Evolutionary conservation across 257 asterid species (phyloP).

Genomic region (Echites panduratus): DNA sequence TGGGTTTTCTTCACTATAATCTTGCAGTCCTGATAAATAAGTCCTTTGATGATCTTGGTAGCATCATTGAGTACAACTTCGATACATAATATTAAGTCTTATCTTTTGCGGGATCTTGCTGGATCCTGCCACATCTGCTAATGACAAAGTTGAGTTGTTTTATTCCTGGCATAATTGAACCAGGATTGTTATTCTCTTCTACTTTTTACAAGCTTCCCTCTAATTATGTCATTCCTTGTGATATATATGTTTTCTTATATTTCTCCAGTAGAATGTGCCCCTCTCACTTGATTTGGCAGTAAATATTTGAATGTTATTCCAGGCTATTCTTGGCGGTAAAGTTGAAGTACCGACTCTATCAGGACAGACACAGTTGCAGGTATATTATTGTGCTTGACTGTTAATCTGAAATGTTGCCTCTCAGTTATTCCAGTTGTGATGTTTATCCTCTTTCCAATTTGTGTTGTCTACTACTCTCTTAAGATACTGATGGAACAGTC

Average conservation of each 20-base stretch:
- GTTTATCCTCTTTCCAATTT: not conserved
- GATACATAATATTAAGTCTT: not conserved
- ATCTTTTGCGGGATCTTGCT: not conserved
- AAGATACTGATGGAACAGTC: not conserved
- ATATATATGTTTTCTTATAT: not conserved
- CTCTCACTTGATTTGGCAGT: constrained; percentile 14
- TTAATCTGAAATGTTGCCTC: not conserved
- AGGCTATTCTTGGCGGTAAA: constrained; percentile 95
- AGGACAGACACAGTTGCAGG: constrained; percentile 59
- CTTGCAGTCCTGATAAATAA: not conserved
- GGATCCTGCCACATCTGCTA: not conserved
- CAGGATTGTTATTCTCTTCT: not conserved
- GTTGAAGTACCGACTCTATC: constrained; percentile 75
- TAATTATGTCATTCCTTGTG: not conserved
- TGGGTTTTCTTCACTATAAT: not conserved
- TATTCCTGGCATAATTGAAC: not conserved
- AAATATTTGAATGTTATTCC: constrained; percentile 17
- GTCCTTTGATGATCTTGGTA: not conserved
- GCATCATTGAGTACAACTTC: not conserved
- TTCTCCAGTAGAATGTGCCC: not conserved
- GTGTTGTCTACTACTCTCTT: not conserved
- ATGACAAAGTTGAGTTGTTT: not conserved
- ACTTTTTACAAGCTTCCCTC: not conserved
- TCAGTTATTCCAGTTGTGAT: constrained; percentile 1
- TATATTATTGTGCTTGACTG: constrained; percentile 17